Evolutionary conservation across 371 early-diverging fungal genomes (phyloP).

Genomic region (Actinomortierella ambigua): DNA sequence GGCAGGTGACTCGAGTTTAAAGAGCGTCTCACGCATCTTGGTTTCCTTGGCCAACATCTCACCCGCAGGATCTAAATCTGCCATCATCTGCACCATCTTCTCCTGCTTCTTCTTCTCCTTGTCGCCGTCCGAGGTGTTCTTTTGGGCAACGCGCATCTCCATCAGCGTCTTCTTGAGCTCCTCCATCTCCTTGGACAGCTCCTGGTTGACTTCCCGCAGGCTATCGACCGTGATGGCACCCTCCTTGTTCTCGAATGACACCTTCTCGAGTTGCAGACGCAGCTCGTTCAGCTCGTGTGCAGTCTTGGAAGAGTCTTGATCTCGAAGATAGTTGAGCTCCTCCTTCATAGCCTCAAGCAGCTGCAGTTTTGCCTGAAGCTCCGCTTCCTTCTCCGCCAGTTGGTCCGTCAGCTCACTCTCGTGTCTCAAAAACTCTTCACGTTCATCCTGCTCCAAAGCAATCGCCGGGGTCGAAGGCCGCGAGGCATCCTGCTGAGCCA

Average conservation of each 20-base stretch:
- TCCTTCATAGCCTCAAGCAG: slow-evolving; percentile 64
- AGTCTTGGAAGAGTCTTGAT: slow-evolving; percentile 58
- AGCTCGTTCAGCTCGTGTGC: slow-evolving; percentile 72
- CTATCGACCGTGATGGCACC: slow-evolving; percentile 81
- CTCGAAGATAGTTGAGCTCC: slow-evolving; percentile 71
- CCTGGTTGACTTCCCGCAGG: slow-evolving; percentile 82
- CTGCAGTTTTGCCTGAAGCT: slow-evolving; percentile 62
- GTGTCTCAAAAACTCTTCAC: slow-evolving; percentile 90
- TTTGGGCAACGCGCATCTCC: slow-evolving; percentile 55
- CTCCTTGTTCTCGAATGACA: slow-evolving; percentile 87
- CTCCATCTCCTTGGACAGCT: slow-evolving; percentile 71
- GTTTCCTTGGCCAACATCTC: slow-evolving; percentile 80
- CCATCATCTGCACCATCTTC: slow-evolving; percentile 88
- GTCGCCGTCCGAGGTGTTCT: slow-evolving; percentile 61
- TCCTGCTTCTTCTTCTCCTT: slow-evolving; percentile 81
- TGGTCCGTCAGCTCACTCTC: slow-evolving; percentile 94
- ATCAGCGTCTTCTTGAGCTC: slow-evolving; percentile 67
- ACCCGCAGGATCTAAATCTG: slow-evolving; percentile 80
- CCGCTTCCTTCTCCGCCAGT: slow-evolving; percentile 85
- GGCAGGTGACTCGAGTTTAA: slow-evolving; percentile 60
- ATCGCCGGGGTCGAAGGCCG: slow-evolving; percentile 82
- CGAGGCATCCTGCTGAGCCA: slow-evolving; percentile 55
- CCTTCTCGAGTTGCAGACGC: slow-evolving; percentile 83
- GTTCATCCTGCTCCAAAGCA: slow-evolving; percentile 83
- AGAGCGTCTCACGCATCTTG: slow-evolving; percentile 71